Percentiles rank a stretch among this genome's conserved stretches.
phyloP scores from a whole-genome alignment of 1,139 yeast species.

The Suhomyces bolitotheri region DNA sequence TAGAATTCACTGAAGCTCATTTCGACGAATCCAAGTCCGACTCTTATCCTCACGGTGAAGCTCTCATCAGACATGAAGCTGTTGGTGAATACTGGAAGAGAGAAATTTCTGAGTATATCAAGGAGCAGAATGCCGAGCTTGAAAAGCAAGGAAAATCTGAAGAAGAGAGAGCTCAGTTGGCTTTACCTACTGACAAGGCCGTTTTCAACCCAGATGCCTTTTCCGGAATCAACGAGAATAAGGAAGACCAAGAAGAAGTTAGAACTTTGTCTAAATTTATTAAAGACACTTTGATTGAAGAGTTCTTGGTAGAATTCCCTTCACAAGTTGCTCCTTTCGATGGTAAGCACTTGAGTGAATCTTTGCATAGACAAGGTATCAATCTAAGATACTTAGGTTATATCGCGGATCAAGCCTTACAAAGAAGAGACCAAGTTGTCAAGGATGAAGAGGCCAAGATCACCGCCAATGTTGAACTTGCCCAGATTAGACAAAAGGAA shows the following conservation, averaged over 20 bases:
- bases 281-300: constrained; percentile 58
- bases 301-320: constrained; percentile 57
- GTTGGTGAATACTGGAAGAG: constrained; percentile 87
- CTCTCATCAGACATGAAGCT: constrained; percentile 82
- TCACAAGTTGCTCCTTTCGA: constrained; percentile 70
- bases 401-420: constrained; percentile 41
- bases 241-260: constrained; percentile 58
- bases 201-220: constrained; percentile 82
- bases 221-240: constrained; percentile 42
- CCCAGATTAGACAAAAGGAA: constrained; percentile 26
- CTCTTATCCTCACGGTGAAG: constrained; percentile 82
- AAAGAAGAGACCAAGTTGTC: constrained; percentile 27
- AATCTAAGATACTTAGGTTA: constrained; percentile 85
- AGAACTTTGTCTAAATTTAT: constrained; percentile 69
- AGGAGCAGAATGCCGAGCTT: constrained; percentile 44
- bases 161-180: constrained; percentile 49
- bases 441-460: constrained; percentile 23
- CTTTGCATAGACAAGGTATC: constrained; percentile 80
- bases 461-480: constrained; percentile 26
- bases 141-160: constrained; percentile 48
- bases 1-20: constrained; percentile 64
- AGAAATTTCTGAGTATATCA: constrained; percentile 57
- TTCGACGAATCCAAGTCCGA: constrained; percentile 39
- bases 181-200: constrained; percentile 57
- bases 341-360: constrained; percentile 68